Percentiles rank a stretch among this genome's conserved stretches.
Conservation (phyloP, 1,139 yeast genomes). For the Magnusiomyces magnusii region DNA sequence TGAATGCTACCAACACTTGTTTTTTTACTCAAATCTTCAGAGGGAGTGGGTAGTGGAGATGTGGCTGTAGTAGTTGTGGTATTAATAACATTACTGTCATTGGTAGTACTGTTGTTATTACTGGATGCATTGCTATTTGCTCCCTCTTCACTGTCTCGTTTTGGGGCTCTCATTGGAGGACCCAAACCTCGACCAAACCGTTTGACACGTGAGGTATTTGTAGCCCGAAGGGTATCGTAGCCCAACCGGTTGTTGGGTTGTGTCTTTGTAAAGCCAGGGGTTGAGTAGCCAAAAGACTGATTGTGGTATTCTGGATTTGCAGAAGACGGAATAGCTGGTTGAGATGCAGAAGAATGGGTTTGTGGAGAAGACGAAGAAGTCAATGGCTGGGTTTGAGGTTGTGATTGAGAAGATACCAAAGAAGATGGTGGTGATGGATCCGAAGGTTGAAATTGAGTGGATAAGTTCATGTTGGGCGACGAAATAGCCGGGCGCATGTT, state of each 20-base stretch:
- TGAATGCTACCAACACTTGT: not conserved
- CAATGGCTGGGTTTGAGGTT: not conserved
- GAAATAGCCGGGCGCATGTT: not conserved
- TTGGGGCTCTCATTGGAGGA: constrained; percentile 19
- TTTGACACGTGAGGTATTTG: constrained; percentile 16
- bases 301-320: not conserved
- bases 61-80: too few species aligned
- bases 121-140: not conserved
- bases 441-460: not conserved
- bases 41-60: not conserved
- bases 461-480: not conserved
- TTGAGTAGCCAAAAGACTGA: constrained; percentile 19
- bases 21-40: not conserved
- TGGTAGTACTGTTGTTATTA: too few species aligned
- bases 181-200: constrained; percentile 20
- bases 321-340: not conserved
- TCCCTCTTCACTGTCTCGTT: constrained; percentile 14
- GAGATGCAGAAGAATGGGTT: not conserved
- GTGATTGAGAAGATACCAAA: not conserved
- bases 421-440: not conserved
- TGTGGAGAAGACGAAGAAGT: not conserved
- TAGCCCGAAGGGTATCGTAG: not conserved
- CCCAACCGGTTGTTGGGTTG: constrained; percentile 1
- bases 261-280: constrained; percentile 34
- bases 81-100: too few species aligned